phyloP scores from a whole-genome alignment of 2,329 filamentous ascomycete species.

The Didymella exigua region DNA sequence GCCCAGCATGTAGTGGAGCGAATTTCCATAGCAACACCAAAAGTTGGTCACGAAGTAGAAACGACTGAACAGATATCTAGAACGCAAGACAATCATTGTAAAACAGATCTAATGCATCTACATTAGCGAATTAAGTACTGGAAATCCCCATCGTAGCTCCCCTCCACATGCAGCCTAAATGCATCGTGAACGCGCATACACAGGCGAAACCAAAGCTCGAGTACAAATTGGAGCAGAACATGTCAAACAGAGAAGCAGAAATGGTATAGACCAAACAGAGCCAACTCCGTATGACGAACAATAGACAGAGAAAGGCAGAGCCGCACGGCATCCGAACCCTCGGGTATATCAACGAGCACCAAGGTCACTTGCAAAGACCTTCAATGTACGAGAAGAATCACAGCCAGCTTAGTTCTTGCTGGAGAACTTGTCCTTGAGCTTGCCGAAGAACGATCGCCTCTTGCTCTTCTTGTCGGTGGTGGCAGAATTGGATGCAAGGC shows the following conservation, averaged over 20 bases:
- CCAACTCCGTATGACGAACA: constrained; percentile 42
- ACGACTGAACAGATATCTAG: neutral
- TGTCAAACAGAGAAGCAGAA: constrained; percentile 30
- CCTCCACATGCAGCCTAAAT: constrained; percentile 10
- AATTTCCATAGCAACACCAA: constrained; percentile 16
- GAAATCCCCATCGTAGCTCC: constrained; percentile 11
- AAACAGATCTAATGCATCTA: constrained; percentile 25
- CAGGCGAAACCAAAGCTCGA: constrained; percentile 17
- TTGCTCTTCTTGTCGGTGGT: constrained; percentile 54
- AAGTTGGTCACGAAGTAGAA: constrained; percentile 12
- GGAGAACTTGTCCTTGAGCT: constrained; percentile 56
- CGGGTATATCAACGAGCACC: constrained; percentile 33
- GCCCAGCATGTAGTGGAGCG: constrained; percentile 11
- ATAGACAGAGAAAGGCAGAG: constrained; percentile 29
- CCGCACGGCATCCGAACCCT: constrained; percentile 18
- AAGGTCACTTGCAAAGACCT: constrained; percentile 20
- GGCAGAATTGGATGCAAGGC: constrained; percentile 34
- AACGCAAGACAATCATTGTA: neutral
- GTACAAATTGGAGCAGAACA: constrained; percentile 30
- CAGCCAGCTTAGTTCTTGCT: constrained; percentile 33
- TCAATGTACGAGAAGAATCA: constrained; percentile 18
- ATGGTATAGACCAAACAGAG: constrained; percentile 46
- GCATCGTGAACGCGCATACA: neutral
- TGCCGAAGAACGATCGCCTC: constrained; percentile 55
- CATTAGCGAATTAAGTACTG: constrained; percentile 42